Percentiles rank a stretch among this genome's conserved stretches.
phyloP scores from a whole-genome alignment of 2,329 filamentous ascomycete genomes.

The Sarocladium brachiariae region DNA sequence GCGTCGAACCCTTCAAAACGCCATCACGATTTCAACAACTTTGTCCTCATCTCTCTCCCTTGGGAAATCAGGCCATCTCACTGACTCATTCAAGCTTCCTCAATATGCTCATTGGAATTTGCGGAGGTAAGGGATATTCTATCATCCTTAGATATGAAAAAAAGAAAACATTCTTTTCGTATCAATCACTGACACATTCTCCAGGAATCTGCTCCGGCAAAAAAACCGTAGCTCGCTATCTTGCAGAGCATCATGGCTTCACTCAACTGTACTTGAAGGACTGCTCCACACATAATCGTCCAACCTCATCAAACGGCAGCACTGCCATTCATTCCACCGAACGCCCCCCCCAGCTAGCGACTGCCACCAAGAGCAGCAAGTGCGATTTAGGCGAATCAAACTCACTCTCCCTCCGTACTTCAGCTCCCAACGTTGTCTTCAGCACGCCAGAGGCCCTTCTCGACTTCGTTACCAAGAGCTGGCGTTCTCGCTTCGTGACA shows the following conservation, averaged over 20 bases:
- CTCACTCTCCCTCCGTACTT: conserved; percentile 18
- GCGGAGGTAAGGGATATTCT: conserved; percentile 55
- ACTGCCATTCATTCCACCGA: too few species aligned
- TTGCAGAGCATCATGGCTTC: conserved; percentile 80
- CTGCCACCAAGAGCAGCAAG: conserved; percentile 17
- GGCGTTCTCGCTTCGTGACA: conserved; percentile 79
- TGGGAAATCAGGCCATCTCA: neutral
- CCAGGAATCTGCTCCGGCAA: conserved; percentile 90
- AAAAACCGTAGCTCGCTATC: conserved; percentile 79
- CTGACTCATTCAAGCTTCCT: neutral
- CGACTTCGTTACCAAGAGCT: conserved; percentile 77
- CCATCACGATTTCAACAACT: too few species aligned
- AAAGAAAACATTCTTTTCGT: too few species aligned
- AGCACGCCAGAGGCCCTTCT: conserved; percentile 60
- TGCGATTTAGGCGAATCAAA: conserved; percentile 20
- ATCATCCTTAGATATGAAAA: too few species aligned
- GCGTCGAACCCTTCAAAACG: too few species aligned
- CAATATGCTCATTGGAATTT: conserved; percentile 70
- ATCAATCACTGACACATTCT: neutral
- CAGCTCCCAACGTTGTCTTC: conserved; percentile 39
- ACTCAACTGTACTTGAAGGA: conserved; percentile 56
- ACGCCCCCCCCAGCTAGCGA: too few species aligned
- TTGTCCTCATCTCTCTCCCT: neutral
- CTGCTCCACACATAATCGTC: conserved; percentile 11
- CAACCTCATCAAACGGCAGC: conserved; percentile 1